Evolutionary conservation across 2,329 filamentous ascomycete species (phyloP).

Genomic region (Falciphora oryzae): DNA sequence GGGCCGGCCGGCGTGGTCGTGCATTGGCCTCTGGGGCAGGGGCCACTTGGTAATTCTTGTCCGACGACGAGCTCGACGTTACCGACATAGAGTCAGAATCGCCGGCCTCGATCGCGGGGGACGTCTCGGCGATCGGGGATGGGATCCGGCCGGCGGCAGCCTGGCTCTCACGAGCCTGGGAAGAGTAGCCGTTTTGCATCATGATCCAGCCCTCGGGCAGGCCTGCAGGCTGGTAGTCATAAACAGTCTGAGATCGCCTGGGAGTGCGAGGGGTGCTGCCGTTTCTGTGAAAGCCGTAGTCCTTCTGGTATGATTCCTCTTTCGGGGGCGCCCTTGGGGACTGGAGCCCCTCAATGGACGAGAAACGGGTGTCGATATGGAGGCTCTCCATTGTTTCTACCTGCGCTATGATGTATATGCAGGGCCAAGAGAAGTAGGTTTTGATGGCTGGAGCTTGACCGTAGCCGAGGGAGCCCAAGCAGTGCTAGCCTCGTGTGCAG

Average conservation of each 20-base stretch:
- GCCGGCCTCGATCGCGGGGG: conserved; percentile 1
- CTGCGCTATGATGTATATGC: neutral
- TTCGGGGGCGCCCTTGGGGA: conserved; percentile 26
- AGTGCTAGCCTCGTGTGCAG: neutral
- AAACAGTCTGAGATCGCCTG: conserved; percentile 41
- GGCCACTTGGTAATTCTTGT: neutral
- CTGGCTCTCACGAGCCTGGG: conserved; percentile 3
- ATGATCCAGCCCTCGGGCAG: neutral
- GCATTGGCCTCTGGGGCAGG: conserved; percentile 1
- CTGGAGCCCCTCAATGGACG: conserved; percentile 11
- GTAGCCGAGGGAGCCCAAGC: neutral
- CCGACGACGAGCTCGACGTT: conserved; percentile 2
- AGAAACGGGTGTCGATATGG: conserved; percentile 9
- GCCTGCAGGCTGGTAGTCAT: conserved; percentile 29
- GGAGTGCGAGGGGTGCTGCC: conserved; percentile 24
- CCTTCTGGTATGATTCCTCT: conserved; percentile 36
- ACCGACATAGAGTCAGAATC: conserved; percentile 6
- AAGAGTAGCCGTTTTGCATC: neutral
- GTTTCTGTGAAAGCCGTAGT: conserved; percentile 30
- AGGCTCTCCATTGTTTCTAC: conserved; percentile 3
- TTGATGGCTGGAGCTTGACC: neutral
- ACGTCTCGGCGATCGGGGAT: conserved; percentile 6
- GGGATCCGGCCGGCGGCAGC: conserved; percentile 4
- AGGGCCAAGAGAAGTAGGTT: neutral
- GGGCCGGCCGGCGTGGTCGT: conserved; percentile 23